phyloP scores from a whole-genome alignment of 2,329 filamentous ascomycete genomes.

The Acrodontium crateriforme region DNA sequence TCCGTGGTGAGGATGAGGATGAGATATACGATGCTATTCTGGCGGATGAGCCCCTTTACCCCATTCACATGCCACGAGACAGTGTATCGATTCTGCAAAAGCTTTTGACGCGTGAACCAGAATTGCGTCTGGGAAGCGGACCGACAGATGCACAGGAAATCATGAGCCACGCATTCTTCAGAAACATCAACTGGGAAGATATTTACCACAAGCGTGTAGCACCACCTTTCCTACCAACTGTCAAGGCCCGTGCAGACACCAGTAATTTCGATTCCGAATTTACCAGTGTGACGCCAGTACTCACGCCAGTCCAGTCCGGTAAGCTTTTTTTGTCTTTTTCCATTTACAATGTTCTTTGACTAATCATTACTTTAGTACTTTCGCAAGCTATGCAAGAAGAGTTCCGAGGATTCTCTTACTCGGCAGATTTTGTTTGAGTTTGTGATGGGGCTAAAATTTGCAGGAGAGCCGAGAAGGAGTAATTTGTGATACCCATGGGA shows the following conservation, averaged over 20 bases:
- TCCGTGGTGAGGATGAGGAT: slow-evolving; percentile 96
- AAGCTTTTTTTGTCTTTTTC: slow-evolving; percentile 31
- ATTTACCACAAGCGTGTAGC: slow-evolving; percentile 89
- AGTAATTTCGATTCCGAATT: slow-evolving; percentile 99
- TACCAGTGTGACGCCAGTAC: slow-evolving; percentile 91
- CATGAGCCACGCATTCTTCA: slow-evolving; percentile 97
- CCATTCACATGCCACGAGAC: slow-evolving; percentile 96
- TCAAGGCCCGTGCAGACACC: slow-evolving; percentile 90
- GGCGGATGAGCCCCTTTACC: slow-evolving; percentile 91
- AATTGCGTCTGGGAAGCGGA: slow-evolving; percentile 80
- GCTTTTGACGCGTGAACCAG: slow-evolving; percentile 85
- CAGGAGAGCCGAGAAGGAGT: slow-evolving; percentile 3
- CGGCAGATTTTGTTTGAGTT: slow-evolving; percentile 66
- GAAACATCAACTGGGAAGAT: slow-evolving; percentile 97
- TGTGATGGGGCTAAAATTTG: neutral
- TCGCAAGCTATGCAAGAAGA: slow-evolving; percentile 99
- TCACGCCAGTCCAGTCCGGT: slow-evolving; percentile 96
- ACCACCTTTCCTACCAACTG: slow-evolving; percentile 78
- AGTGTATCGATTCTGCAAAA: slow-evolving; percentile 97
- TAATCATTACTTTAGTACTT: slow-evolving; percentile 48
- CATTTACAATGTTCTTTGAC: neutral
- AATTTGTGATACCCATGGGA: slow-evolving; percentile 12
- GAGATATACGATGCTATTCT: slow-evolving; percentile 99
- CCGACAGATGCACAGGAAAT: slow-evolving; percentile 96
- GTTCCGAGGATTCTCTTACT: slow-evolving; percentile 97